phyloP scores from a whole-genome alignment of 2,329 filamentous ascomycete genomes.

The Xylariaceae sp. region DNA sequence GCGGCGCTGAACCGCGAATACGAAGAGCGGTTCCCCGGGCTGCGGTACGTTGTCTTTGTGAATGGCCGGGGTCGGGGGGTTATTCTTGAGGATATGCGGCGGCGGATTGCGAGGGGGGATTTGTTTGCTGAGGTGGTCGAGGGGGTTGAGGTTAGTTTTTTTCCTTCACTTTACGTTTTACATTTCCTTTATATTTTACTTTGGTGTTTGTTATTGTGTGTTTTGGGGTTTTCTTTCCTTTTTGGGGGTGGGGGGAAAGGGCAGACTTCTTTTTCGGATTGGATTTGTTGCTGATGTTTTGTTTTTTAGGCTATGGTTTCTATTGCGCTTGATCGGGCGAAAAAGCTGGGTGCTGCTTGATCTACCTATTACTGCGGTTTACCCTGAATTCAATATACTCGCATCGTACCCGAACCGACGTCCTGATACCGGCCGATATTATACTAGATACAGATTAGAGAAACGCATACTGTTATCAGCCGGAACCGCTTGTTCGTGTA shows the following conservation, averaged over 20 bases:
- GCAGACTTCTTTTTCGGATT: too few relatives aligned
- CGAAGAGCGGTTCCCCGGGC: slow-evolving; percentile 72
- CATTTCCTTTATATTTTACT: too few relatives aligned
- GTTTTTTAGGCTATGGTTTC: slow-evolving; percentile 93
- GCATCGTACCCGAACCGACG: too few relatives aligned
- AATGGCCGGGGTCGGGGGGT: slow-evolving; percentile 69
- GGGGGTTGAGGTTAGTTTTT: slow-evolving; percentile 54
- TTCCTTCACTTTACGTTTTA: too few relatives aligned
- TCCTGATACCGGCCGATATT: too few relatives aligned
- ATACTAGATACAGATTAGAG: neutral
- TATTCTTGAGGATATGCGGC: slow-evolving; percentile 79
- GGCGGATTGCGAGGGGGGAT: slow-evolving; percentile 66
- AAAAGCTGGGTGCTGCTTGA: slow-evolving; percentile 55
- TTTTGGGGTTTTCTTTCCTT: too few relatives aligned
- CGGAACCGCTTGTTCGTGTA: neutral
- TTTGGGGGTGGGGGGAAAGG: too few relatives aligned
- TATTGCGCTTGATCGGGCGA: slow-evolving; percentile 76
- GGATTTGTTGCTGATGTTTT: too few relatives aligned
- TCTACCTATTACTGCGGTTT: too few relatives aligned
- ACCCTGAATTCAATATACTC: too few relatives aligned
- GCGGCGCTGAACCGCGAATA: slow-evolving; percentile 69
- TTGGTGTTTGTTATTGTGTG: too few relatives aligned
- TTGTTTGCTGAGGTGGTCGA: slow-evolving; percentile 64
- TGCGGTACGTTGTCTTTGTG: slow-evolving; percentile 90
- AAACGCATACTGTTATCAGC: too few relatives aligned